Evolutionary conservation across 495 filamentous ascomycete species (phyloP), one percentile per base, ranked within the genome.

Genomic region (Penicillium ucsense): DNA sequence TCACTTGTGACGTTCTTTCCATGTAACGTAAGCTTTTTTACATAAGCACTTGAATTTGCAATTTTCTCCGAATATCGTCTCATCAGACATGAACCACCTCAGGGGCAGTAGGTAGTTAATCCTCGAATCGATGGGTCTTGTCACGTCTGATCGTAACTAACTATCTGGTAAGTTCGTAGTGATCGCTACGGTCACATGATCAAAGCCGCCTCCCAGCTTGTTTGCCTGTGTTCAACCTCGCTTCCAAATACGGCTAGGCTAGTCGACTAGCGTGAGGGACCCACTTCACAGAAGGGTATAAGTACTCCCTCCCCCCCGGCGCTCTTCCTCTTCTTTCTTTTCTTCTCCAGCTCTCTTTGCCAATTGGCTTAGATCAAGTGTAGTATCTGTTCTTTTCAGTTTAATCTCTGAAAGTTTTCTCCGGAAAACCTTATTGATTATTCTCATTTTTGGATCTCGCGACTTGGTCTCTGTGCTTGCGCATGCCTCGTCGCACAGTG

Each of bases 331-430:
- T 67, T 67, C 62, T 66, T 71, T 64, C 20, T 67, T 73, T 68
- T 68, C 62, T 73, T 72, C 54, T 71, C 64, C 63, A 77, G 71
- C 70, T 78, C 71, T 78, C 74, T 72, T 76, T 76, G 70, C 67
- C 73, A 66, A 67, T 71, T 74, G 68, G 73, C 75, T 74, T 70
- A 92, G 87, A 91, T 92, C 88, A 91, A 90, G 88, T 92, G 86
- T 92, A 91, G 87, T 92, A 94, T 92, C 88, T 94, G 88, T 94
- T 94, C 88, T 94, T 90, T 89, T 89, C 84, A 91, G 85, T 90
- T 88, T 90, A 89, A 90, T 78, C 74, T 78, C 76, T 79, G 76
- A 78, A 79, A 78, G 73, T 72, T 64, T 70, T 66, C 81, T 79
- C 70, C 73, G 52, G 80, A 74, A 74, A 73, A 77, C 76, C 84